Evolutionary conservation across 768 basidiomycete genomes (phyloP).

Genomic region (Phanerodontia chrysosporium): DNA sequence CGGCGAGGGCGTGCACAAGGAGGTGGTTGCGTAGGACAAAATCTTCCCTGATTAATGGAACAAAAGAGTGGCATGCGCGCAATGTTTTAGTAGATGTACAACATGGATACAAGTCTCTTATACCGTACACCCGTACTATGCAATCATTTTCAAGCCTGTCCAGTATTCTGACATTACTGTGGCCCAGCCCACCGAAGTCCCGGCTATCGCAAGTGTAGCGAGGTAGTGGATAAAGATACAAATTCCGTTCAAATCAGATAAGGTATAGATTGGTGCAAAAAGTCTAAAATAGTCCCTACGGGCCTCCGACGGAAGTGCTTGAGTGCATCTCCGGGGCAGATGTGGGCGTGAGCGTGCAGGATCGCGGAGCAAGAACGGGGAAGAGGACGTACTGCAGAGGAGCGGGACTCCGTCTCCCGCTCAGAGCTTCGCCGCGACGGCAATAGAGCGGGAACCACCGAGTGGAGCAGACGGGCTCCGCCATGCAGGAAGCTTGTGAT

Average conservation of each 20-base stretch:
- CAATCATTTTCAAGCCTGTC: background rate
- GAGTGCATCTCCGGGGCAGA: background rate
- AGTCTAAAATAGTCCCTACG: background rate
- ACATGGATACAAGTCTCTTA: background rate
- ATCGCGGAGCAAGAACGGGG: background rate
- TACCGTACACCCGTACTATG: background rate
- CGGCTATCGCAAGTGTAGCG: no score
- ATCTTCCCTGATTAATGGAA: background rate
- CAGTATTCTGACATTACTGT: no score
- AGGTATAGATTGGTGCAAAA: background rate
- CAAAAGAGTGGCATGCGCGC: background rate
- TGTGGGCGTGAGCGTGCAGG: background rate
- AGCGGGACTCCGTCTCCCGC: background rate
- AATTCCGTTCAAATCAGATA: background rate
- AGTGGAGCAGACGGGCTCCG: constrained; percentile 6
- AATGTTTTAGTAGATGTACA: background rate
- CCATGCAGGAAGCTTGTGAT: constrained; percentile 6
- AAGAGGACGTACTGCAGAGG: background rate
- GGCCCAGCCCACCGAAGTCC: no score
- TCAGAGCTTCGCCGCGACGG: constrained; percentile 11
- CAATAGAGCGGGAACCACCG: constrained; percentile 10
- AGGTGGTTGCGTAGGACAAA: constrained; percentile 18
- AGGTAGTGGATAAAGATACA: background rate
- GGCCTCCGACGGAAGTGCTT: background rate
- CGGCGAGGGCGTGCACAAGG: constrained; percentile 61